A percentile compares a stretch with the other conserved stretches of the same genome.
phyloP scores from a whole-genome alignment of 73 alveolate species.

The Uronychia binucleata region DNA sequence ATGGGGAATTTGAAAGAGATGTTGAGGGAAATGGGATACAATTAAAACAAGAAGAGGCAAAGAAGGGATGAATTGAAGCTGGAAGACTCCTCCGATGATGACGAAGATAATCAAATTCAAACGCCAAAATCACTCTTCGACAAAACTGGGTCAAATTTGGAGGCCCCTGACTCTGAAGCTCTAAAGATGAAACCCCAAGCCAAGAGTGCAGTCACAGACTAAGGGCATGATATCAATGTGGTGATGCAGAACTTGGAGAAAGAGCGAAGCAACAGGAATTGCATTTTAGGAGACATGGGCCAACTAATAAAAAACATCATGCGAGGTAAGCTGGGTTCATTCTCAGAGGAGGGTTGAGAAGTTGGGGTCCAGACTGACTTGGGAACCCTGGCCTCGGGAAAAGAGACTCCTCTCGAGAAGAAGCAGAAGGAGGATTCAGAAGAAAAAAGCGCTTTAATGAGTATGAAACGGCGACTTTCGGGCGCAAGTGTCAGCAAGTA shows the following conservation, averaged over 20 bases:
- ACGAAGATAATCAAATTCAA: constrained; percentile 17
- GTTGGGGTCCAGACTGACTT: not conserved
- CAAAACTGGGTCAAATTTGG: constrained; percentile 36
- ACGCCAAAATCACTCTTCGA: constrained; percentile 19
- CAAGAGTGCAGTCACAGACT: not conserved
- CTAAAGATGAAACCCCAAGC: too few relatives aligned
- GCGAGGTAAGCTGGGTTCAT: constrained; percentile 17
- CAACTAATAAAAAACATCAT: constrained; percentile 20
- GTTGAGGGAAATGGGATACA: constrained; percentile 18
- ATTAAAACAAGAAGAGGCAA: constrained; percentile 17
- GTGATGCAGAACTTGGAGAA: constrained; percentile 34
- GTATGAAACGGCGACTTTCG: too few relatives aligned
- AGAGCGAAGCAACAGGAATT: constrained; percentile 25
- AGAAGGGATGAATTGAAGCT: constrained; percentile 7
- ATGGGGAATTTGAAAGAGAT: constrained; percentile 1
- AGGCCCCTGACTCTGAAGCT: too few relatives aligned
- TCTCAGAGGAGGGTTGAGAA: constrained; percentile 50
- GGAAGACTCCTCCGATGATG: too few relatives aligned
- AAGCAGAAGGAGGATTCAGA: too few relatives aligned
- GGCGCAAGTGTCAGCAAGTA: too few relatives aligned
- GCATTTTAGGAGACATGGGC: constrained; percentile 45
- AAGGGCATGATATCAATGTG: constrained; percentile 22
- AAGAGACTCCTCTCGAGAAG: too few relatives aligned
- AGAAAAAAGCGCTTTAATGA: too few relatives aligned
- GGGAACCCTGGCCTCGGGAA: not conserved